Evolutionary conservation across 306 rosid genomes (phyloP), one percentile per base, ranked within the genome.

Genomic region (Potentilla sterilis): DNA sequence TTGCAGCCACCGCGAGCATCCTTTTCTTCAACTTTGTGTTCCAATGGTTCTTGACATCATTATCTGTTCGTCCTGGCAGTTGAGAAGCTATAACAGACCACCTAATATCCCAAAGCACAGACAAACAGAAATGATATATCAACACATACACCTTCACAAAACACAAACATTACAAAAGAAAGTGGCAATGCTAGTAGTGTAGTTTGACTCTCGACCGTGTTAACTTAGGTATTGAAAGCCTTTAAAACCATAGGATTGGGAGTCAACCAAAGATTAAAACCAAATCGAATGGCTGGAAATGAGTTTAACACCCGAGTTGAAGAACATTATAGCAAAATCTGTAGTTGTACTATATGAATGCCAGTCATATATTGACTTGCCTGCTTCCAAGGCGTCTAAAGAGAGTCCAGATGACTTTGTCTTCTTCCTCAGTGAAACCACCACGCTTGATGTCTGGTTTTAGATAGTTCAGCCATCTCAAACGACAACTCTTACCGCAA

Each of bases 31-130:
- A 21, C 80, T 69, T 86, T 8, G 87, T 86, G 69, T 86, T 86
- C 89, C 89, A 83, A 38, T 83, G 48, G 75, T 86, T 86, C 48
- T 86, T 86, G 55, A 86, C 83, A 21, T 86, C 89, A 19, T 86
- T 86, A 51, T 86, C 89, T 6, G 89, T 86, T 76, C 89, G 76
- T n/a, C 89, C 89, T 1, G 85, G 85, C 8, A 86, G 67, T 62
- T 83, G 81, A 35, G 89, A 83, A 51, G 89, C 87, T 80, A 86
- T 86, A 13, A 83, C 54, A 35, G 89, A 81, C 89, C 89, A 86
- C 87, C 89, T 79, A 51, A 47, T 28, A 28, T 70, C 24, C 24
- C 40, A 40, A 12, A 35, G 47, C 18, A 73, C 0, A 78, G 34
- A 74, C 7, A 58, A 69, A 61, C 21, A 58, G 19, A 69, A 68